Conservation (phyloP, 352 stramenopile genomes). For the Blastocystis sp. region DNA sequence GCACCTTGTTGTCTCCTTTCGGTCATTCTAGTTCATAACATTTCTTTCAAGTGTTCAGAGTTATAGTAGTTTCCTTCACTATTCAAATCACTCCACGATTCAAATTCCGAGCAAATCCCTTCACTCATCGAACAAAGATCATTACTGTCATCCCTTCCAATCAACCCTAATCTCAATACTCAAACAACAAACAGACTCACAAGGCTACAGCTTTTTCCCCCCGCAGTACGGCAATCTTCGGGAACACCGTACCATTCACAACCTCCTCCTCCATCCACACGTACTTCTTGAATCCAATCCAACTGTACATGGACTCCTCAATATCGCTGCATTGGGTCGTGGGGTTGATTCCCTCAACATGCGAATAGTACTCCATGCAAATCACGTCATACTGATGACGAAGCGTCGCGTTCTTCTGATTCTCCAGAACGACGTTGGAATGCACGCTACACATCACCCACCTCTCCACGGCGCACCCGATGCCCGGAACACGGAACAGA, state of each 20-base stretch:
- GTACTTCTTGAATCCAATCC: constrained; percentile 22
- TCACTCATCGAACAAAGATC: too few relatives aligned
- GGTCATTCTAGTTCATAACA: background rate
- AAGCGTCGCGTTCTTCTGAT: constrained; percentile 1
- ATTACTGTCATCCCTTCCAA: too few relatives aligned
- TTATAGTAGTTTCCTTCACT: too few relatives aligned
- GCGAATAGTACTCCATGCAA: background rate
- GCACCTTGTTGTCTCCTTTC: background rate
- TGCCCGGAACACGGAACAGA: constrained; percentile 52
- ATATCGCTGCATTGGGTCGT: constrained; percentile 19
- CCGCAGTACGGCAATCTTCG: constrained; percentile 23
- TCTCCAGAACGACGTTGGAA: background rate
- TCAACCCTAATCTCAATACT: too few relatives aligned
- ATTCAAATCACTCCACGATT: too few relatives aligned
- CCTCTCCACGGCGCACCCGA: background rate
- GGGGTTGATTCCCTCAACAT: background rate
- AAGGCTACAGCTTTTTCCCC: too few relatives aligned
- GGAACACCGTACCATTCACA: constrained; percentile 20
- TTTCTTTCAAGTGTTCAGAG: too few relatives aligned
- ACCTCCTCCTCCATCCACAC: constrained; percentile 10
- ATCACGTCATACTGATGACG: constrained; percentile 2
- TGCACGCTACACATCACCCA: background rate
- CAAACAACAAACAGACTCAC: too few relatives aligned
- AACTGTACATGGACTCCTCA: constrained; percentile 25
- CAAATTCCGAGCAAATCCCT: too few relatives aligned